Evolutionary conservation across 2,329 filamentous ascomycete species (phyloP).

Genomic region (Pestalotiopsis sp.): DNA sequence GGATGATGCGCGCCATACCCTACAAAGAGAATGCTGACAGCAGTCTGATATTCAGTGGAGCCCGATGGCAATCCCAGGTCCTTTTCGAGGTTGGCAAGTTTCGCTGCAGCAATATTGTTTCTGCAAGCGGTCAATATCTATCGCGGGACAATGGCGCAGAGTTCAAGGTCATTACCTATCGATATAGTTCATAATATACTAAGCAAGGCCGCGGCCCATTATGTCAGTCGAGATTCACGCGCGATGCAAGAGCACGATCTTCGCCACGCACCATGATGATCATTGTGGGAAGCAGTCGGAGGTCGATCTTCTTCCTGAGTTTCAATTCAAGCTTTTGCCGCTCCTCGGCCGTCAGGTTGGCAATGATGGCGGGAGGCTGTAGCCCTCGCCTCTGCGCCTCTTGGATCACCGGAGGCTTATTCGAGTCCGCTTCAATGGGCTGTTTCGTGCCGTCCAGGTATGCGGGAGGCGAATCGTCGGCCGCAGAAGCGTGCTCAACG

Average conservation of each 20-base stretch:
- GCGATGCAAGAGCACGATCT: too few species aligned
- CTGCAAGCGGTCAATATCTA: slow-evolving; percentile 24
- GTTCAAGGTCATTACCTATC: slow-evolving; percentile 39
- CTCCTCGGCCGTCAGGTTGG: slow-evolving; percentile 53
- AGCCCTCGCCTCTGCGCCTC: slow-evolving; percentile 28
- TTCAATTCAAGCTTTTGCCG: slow-evolving; percentile 55
- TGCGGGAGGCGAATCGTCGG: slow-evolving; percentile 10
- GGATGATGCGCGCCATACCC: slow-evolving; percentile 35
- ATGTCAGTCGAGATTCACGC: not conserved
- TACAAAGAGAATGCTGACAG: slow-evolving; percentile 55
- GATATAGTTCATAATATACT: slow-evolving; percentile 70
- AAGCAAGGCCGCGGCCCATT: not conserved
- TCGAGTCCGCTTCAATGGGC: not conserved
- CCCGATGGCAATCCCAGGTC: slow-evolving; percentile 35
- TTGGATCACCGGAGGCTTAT: not conserved
- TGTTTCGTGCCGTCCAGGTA: slow-evolving; percentile 11
- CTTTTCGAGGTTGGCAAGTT: slow-evolving; percentile 49
- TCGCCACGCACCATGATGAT: slow-evolving; percentile 54
- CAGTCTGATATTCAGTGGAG: slow-evolving; percentile 42
- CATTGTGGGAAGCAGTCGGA: slow-evolving; percentile 66
- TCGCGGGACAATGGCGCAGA: not conserved
- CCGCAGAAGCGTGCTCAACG: slow-evolving; percentile 13
- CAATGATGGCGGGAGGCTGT: slow-evolving; percentile 36
- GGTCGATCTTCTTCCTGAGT: slow-evolving; percentile 67
- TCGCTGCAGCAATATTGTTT: slow-evolving; percentile 60